phyloP scores from a whole-genome alignment of 306 rosid species.

The Ceratonia siliqua region DNA sequence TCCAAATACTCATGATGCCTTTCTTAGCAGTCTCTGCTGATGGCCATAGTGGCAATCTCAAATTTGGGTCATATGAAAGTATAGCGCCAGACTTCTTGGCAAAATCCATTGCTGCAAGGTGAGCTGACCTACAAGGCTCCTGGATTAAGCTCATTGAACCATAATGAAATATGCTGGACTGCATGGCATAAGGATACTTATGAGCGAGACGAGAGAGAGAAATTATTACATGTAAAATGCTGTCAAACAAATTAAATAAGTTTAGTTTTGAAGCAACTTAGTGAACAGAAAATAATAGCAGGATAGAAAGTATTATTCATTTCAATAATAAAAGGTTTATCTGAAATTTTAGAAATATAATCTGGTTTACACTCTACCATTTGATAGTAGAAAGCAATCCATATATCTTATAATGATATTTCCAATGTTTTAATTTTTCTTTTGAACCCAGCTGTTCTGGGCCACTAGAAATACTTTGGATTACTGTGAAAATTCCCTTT shows the following conservation, averaged over 20 bases:
- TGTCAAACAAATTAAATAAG: background rate
- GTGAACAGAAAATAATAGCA: background rate
- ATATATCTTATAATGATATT: background rate
- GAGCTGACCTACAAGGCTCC: constrained; percentile 44
- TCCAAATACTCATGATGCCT: constrained; percentile 39
- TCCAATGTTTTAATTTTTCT: background rate
- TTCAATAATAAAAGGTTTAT: background rate
- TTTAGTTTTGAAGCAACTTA: background rate
- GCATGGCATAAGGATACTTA: constrained; percentile 10
- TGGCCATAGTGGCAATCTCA: constrained; percentile 42
- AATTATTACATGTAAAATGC: background rate
- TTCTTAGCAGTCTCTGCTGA: constrained; percentile 36
- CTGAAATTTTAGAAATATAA: background rate
- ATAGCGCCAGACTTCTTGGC: constrained; percentile 35
- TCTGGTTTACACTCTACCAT: background rate
- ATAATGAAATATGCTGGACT: constrained; percentile 45
- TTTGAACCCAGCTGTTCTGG: background rate
- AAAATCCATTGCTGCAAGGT: constrained; percentile 34
- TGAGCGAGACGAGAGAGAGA: background rate
- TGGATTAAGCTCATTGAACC: constrained; percentile 42
- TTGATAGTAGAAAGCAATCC: background rate
- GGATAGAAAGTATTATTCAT: background rate
- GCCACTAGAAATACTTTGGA: background rate
- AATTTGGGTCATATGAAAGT: constrained; percentile 41
- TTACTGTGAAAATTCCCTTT: background rate